Base-by-base conservation (phyloP, 2,329 filamentous ascomycete genomes). In the Exophiala lecanii-corni region DNA sequence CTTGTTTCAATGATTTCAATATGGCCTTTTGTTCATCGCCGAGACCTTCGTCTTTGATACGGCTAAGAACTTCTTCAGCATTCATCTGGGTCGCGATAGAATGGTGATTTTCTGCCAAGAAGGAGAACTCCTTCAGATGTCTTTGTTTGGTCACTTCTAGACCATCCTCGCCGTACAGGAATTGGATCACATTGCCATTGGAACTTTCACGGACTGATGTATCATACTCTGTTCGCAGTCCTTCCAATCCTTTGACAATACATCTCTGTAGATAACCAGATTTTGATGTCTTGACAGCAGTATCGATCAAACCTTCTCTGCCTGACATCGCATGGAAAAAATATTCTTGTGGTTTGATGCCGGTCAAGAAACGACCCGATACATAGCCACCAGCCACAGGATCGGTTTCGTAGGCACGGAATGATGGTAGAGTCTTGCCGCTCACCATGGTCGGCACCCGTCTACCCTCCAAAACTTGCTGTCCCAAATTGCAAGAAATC, bases 281-380 rank as follows among this genome's bases (percentile, higher is more conserved):
- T 60, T 92, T 84, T 7, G 91, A 94, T 1, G 92, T 98, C 70
- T 98, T 98, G 64, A 51, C 49, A 49, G 92, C 92, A 2, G 92
- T 98, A 77, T 98, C 92, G 61, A 98, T 98, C 54, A 98, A 73
- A 73, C 92, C 92, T 75, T 98, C 94, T 69, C 92, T 81, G 57
- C 94, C 94, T 60, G 91, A 92, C 94, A 98, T 98, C 66, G 94
- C 89, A 77, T 98, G 92, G 73, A 98, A 98, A 65, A 91, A 98
- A 65, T 96, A 98, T 63, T 98, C 94, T 60, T 98, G 92, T 3
- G 92, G 92, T 41, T 91, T 82, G 49, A 98, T 92, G 47, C 92
- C 92, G 17, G 94, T 98, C 74, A 98, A 84, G 78, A 98, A 98
- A 62, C 92, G 88, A 60, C 94, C 88, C 37, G 86, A 85, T 53